These are phyloP conservation scores for Prunella vulgaris DNA, from an alignment of 257 asterid species.

Conservation along the genomic window DNA sequence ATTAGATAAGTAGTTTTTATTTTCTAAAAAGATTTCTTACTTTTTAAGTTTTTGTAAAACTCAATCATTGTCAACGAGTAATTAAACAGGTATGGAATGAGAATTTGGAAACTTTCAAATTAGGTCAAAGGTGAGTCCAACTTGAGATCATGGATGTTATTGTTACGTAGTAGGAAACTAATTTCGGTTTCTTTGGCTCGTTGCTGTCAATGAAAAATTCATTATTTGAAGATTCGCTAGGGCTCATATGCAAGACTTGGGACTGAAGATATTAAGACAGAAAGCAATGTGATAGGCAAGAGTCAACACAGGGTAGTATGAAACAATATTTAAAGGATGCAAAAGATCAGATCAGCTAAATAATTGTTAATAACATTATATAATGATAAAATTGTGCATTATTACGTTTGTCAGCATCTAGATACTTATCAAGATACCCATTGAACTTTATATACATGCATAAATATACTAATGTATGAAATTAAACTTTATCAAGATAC, in stretches of 20 bases:
- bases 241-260: not conserved
- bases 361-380: not conserved
- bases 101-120: not conserved
- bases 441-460: not conserved
- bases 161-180: not conserved
- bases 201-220: conserved; percentile 8
- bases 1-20: not conserved
- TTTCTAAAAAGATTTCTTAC: not conserved
- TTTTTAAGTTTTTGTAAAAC: not conserved
- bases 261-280: conserved; percentile 2
- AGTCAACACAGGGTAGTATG: not conserved
- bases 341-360: conserved; percentile 1
- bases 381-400: conserved; percentile 2
- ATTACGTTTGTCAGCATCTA: not conserved
- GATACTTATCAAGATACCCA: not conserved
- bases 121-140: conserved; percentile 3
- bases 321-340: not conserved
- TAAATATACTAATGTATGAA: too few relatives aligned
- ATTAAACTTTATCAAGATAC: too few relatives aligned
- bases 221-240: not conserved
- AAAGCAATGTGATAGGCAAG: conserved; percentile 6
- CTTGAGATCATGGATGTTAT: not conserved
- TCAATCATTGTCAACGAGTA: not conserved
- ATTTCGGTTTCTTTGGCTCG: conserved; percentile 9
- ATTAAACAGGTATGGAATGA: not conserved